Base-by-base conservation (phyloP, 768 basidiomycete species). In the Daedalea quercina region DNA sequence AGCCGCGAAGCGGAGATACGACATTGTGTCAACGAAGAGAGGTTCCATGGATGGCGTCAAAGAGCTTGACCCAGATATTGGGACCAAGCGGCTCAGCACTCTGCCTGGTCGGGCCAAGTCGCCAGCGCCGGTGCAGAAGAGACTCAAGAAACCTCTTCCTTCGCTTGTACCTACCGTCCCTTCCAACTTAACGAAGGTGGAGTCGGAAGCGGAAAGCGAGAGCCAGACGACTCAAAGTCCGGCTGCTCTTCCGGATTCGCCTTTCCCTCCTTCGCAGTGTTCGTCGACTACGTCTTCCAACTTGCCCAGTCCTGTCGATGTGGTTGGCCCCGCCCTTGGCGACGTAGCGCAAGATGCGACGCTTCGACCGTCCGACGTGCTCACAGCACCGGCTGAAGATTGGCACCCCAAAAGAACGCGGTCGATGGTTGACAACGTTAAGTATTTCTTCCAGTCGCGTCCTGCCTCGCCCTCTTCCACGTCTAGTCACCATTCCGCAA, bases 401-500 rank as follows among this genome's bases (percentile, higher is more conserved):
- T 67, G 51, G 46, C 59, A 56, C 23, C 76, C 75, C 11, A 75
- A 74, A 56, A 70, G 76, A 40, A 68, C 73, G 47, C 70, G 76
- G 24, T 82, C 80, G 13, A 74, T 87, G 66, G 77, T 82, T 44
- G 80, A 76, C 57, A 84, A 81, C 58, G 79, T 87, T 52, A 78
- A 74, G 58, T 79, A 73, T 19, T 70, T 87, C 49, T 85, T 87
- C 59, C 67, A 72, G 24, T 70, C 79, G 47, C 77, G 76, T 1
- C 66, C 79, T 3, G 53, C 62, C 13, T 74, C 78, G 15, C 71
- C 78, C 4, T 60, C 68, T 15, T 60, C 58, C 3, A 54, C 56
- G 3, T 50, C 50, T 9, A 43, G 44, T 12, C 50, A 50, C 25
- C 35, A 44, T 8, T 58, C 60, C 9, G 55, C 61, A 19, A 41